Evolutionary conservation across 495 filamentous ascomycete species (phyloP), one percentile per base, ranked within the genome.

Genomic region (Xylaria venustula): DNA sequence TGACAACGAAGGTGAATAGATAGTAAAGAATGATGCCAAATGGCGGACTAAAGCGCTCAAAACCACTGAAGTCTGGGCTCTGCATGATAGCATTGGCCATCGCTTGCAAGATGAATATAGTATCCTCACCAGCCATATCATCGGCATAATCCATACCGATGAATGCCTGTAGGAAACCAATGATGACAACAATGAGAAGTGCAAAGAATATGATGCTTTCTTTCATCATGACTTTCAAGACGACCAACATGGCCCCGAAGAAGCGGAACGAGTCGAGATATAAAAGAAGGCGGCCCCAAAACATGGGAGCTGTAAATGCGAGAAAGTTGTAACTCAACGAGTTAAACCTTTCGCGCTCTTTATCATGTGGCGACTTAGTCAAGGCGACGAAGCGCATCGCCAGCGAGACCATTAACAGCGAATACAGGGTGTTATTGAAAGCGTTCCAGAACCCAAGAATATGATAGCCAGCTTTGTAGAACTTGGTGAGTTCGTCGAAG

Each of bases 211-310:
- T 97, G 54, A 98, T 75, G 57, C 90, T 95, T 71, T 98, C 94
- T 67, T 93, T 91, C 94, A 98, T 98, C 95, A 98, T 98, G 51
- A 98, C 92, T 67, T 97, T 92, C 34, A 98, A 77, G 4, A 98
- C 90, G 7, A 98, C 93, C 34, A 98, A 82, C 95, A 98, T 98
- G 52, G 91, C 91, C 44, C 94, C 94, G 64, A 98, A 98, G 81
- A 98, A 98, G 60, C 90, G 88, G 77, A 94, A 91, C 0, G 87
- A 88, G 77, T 98, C 94, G 8, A 98, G 82, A 69, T 96, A 98
- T 7, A 98, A 85, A 59, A 98, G 81, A 67, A 98, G 83, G 15
- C 94, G 90, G 67, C 87, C 86, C 94, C 94, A 98, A 73, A 98
- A 97, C 91, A 98, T 92, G 1, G 94, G 94, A 0, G 93, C 92